Base-by-base conservation (phyloP, 345 rosid genomes). In the Clausena lansium region DNA sequence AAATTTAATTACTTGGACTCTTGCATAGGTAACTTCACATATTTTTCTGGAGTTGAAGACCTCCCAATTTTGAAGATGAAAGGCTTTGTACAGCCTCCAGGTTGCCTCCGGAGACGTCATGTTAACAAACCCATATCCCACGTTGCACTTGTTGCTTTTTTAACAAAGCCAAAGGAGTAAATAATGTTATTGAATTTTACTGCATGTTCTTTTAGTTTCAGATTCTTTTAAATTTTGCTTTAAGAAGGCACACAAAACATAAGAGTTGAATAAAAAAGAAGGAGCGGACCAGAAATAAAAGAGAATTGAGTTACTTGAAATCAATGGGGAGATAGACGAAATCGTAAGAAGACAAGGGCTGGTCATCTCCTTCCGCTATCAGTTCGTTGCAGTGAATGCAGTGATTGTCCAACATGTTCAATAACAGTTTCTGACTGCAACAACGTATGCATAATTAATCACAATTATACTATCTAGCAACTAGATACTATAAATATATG, bases 81-180 rank as follows among this genome's bases (percentile, higher is more conserved):
- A 96, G 0, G 94, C 93, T 75, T 91, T 90, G 90, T 91, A 90
- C 2, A 96, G 87, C 80, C 98, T 87, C 88, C 74, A 70, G 39
- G 97, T 87, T 6, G 94, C 99, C 81, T 82, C 84, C 8, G 98
- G 91, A 3, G 95, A 86, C 5, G 99, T 96, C 98, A 96, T 92
- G 88, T 96, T 96, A 84, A 92, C 99, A 79, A 96, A 96, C 76
- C 98, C 99, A 84, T 96, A 96, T 73, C 99, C 99, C 80, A 96
- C 92, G 79, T 92, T 96, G 85, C 99, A 91, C 69, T 92, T 90
- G 89, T 90, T 92, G 82, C 99, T 94, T 85, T 78, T 84, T 52
- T n/a, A 66, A 75, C 28, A 54, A 52, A 45, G 3, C 50, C 50
- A 45, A 45, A 45, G 3, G 17, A 13, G 17, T 45, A 13, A 45